Conservation (phyloP, 108 stramenopile genomes). For the Bacterosira constricta region DNA sequence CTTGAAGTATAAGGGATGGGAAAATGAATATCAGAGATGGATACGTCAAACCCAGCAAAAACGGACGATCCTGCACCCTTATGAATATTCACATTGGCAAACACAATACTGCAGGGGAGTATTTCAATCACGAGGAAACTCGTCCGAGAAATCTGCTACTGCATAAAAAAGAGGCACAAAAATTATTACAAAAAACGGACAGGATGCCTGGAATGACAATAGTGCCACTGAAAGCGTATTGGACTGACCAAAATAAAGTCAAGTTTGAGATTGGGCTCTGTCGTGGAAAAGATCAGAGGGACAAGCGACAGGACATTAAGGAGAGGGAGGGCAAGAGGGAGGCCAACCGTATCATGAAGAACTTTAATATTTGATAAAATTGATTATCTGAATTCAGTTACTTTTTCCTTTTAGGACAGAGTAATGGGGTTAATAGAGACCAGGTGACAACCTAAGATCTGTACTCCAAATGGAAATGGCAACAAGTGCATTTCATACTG, state of each 20-base stretch:
- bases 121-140: constrained; percentile 84
- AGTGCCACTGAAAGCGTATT: constrained; percentile 79
- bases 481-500: too few relatives aligned
- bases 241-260: constrained; percentile 80
- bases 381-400: background rate
- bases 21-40: constrained; percentile 88
- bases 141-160: constrained; percentile 62
- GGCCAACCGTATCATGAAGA: constrained; percentile 74
- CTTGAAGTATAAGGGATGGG: constrained; percentile 67
- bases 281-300: constrained; percentile 83
- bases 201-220: constrained; percentile 47
- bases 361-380: constrained; percentile 48
- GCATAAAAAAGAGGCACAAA: constrained; percentile 62
- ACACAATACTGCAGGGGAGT: constrained; percentile 69
- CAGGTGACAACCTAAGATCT: too few relatives aligned
- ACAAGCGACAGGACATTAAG: constrained; percentile 84
- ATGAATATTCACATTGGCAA: constrained; percentile 86
- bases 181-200: constrained; percentile 40
- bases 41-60: constrained; percentile 60
- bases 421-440: too few relatives aligned
- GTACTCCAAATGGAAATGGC: too few relatives aligned
- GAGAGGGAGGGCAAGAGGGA: constrained; percentile 78
- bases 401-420: too few relatives aligned
- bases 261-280: constrained; percentile 85
- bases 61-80: constrained; percentile 62